Base-by-base conservation (phyloP, 495 filamentous ascomycete genomes). In the Hypoxylon cercidicola region DNA sequence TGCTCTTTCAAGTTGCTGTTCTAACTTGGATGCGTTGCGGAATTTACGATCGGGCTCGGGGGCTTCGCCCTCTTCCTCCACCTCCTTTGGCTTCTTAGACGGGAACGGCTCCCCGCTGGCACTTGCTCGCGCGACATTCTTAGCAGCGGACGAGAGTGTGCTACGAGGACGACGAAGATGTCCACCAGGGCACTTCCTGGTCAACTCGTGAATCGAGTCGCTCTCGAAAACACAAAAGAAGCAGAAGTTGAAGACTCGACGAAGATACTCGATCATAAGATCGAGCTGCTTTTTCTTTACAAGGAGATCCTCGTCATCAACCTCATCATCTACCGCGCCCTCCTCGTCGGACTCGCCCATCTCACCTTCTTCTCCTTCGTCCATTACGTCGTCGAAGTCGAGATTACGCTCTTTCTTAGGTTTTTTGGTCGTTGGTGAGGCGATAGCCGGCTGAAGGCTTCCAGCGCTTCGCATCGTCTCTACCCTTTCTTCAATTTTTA, bases 151-250 rank as follows among this genome's bases (percentile, higher is more conserved):
- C 19, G 89, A 95, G 11, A 97, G 83, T 39, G 90, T 93, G 66
- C 88, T 87, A 48, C 93, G 84, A 10, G 95, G 95, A 18, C 95
- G 89, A 58, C 95, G 91, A 51, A 97, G 89, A 82, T 99, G 95
- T 20, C 95, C 95, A 21, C 95, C 95, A 28, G 96, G 93, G 64
- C 95, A 99, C 78, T 99, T 99, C 50, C 96, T 86, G 25, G 89
- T 93, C 47, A 99, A 82, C 74, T 98, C 95, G 71, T 98, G 96
- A 35, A 99, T 88, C 0, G 94, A 97, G 74, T 99, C 95, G 74
- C 92, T 93, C 75, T 97, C 96, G 70, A 97, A 97, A 21, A 99
- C 95, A 76, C 95, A 99, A 81, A 97, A 99, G 81, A 99, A 97
- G 81, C 95, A 99, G 79, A 98, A 97, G 74, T 94, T 97, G 85